phyloP scores from a whole-genome alignment of 2,329 filamentous ascomycete species.

The Parafenestella ontariensis region DNA sequence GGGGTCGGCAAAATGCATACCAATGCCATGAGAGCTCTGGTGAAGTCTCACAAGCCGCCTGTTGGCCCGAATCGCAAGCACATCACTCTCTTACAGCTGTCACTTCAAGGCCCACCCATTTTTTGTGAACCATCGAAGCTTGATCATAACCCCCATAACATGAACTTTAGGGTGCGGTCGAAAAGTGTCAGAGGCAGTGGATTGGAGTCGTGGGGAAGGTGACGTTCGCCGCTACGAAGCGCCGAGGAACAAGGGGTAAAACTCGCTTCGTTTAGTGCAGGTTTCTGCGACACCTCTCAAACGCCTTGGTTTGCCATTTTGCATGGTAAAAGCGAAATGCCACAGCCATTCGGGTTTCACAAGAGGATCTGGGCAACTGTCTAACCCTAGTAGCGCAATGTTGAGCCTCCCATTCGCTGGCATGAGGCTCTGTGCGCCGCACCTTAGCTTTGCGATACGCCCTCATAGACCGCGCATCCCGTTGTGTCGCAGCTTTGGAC shows the following conservation, averaged over 20 bases:
- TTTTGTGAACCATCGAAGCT: conserved; percentile 12
- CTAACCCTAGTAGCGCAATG: conserved; percentile 22
- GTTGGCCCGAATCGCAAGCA: neutral
- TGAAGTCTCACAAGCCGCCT: neutral
- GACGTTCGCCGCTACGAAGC: conserved; percentile 7
- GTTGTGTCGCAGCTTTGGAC: conserved; percentile 41
- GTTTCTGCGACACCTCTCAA: conserved; percentile 38
- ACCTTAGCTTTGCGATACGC: conserved; percentile 39
- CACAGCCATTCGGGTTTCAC: conserved; percentile 42
- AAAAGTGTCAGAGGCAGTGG: conserved; percentile 8
- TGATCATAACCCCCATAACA: conserved; percentile 5
- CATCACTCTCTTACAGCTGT: conserved; percentile 21
- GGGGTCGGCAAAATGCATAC: neutral
- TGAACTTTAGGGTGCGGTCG: neutral
- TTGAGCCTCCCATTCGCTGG: conserved; percentile 34
- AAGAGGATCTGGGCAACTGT: conserved; percentile 11
- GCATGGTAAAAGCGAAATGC: conserved; percentile 27
- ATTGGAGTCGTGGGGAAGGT: neutral
- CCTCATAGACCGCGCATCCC: conserved; percentile 31
- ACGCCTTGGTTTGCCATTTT: conserved; percentile 28
- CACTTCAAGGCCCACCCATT: conserved; percentile 16
- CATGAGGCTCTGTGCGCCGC: conserved; percentile 31
- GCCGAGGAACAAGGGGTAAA: conserved; percentile 7
- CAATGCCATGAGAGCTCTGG: neutral
- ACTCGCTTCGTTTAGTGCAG: conserved; percentile 22